These are phyloP conservation scores for Gracilaria vermiculophylla DNA, from an alignment of 23 red algal genomes.

Conservation along the genomic window DNA sequence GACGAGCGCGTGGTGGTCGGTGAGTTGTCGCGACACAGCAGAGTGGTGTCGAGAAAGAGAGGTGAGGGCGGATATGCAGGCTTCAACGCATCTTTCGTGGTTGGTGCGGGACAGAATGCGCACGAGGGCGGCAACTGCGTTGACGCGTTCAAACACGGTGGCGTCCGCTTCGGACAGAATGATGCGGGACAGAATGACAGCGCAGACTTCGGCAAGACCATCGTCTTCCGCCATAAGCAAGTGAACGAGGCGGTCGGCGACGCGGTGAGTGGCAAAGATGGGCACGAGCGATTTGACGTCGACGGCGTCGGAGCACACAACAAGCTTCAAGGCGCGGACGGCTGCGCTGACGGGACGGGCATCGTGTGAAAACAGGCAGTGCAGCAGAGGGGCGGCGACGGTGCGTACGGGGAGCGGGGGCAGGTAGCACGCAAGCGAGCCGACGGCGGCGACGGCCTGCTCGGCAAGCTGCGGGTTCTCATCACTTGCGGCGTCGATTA, in stretches of 20 bases:
- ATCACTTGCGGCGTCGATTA: background rate
- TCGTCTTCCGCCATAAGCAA: constrained; percentile 18
- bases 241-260: constrained; percentile 21
- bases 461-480: constrained; percentile 24
- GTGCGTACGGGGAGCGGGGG: background rate
- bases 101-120: constrained; percentile 24
- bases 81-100: constrained; percentile 46
- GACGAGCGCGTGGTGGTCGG: constrained; percentile 3
- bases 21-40: constrained; percentile 12
- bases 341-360: constrained; percentile 33
- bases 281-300: background rate
- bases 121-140: constrained; percentile 52
- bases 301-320: constrained; percentile 10
- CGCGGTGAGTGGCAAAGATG: background rate
- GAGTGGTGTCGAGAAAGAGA: constrained; percentile 10
- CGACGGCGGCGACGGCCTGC: constrained; percentile 46
- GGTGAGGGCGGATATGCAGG: constrained; percentile 24
- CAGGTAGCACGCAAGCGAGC: constrained; percentile 34
- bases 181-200: constrained; percentile 34
- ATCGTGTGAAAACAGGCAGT: constrained; percentile 11
- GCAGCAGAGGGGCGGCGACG: background rate
- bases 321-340: constrained; percentile 37
- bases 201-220: constrained; percentile 43
- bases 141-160: constrained; percentile 11
- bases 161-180: background rate